Evolutionary conservation across 208 protist species (phyloP), one percentile per base, ranked within the genome.

Genomic region (Leishmania tarentolae): DNA sequence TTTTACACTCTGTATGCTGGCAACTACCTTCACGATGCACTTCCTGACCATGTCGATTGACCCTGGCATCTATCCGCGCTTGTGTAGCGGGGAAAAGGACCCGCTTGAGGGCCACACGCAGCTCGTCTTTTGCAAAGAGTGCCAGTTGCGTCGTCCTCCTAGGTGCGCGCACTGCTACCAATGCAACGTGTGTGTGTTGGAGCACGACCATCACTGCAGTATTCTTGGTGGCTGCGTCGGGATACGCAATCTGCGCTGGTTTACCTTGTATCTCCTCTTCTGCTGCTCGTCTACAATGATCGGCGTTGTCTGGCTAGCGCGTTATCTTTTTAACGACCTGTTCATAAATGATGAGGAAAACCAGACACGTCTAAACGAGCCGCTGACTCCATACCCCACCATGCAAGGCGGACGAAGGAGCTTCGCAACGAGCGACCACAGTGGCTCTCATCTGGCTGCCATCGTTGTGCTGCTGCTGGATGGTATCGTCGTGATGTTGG

Each of bases 181-280:
- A 21, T 98, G 96, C 78, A 84, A 88, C 37, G 93, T 97, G 8
- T 98, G 96, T 79, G 89, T 98, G 17, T 72, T 89, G 17, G 92
- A 94, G 53, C 93, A 96, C 74, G 96, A 98, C 76, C 96, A 98
- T 69, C 96, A 98, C 82, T 98, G 96, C 79, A 88, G 83, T 47
- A 80, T 97, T n/a, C 42, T 97, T n/a, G 96, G 94, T 42, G 91
- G 88, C 44, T 97, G 94, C 80, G 90, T 98, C 15, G 96, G 94
- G 7, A 74, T 88, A 80, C 90, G 96, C 35, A 97, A 87, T 63
- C 80, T 97, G 47, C 96, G 96, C 40, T 98, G 91, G 91, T 98
- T 98, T 72, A 79, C 79, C 24, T 53, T 95, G 6, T 98, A 95
- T 71, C 87, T 85, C 15, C 53, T 85, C 40, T 76, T 77, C 31